Base-by-base conservation (phyloP, 768 basidiomycete genomes). In the Lactarius evosmus region DNA sequence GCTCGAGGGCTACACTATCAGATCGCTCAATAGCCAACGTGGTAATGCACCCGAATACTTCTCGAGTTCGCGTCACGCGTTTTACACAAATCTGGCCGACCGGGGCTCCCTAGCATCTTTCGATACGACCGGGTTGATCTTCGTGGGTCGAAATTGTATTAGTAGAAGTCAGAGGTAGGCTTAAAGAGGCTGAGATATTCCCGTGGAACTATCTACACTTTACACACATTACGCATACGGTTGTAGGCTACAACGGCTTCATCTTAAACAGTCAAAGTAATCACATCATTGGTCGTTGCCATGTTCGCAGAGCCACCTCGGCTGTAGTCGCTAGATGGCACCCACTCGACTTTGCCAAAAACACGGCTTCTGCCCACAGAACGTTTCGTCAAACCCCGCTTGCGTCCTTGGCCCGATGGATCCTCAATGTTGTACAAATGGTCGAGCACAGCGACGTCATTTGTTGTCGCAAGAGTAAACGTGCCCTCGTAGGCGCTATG, bases 401-500 rank as follows among this genome's bases (percentile, higher is more conserved):
- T 69, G 50, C 80, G 76, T 7, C 72, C 75, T 25, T 65, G 70
- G 29, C 76, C 74, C 1, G 75, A 69, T 25, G 79, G 76, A 54
- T 77, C 76, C 56, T 73, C 74, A 16, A 69, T 72, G 17, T 65
- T 59, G 33, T 30, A 36, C 29, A 30, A 57, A 36, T 22, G 52
- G 52, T 71, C 49, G 19, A 80, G 69, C 8, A 29, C 12, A 19
- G 65, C 68, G 0, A 56, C 14, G 17, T 71, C 68, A 64, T 74
- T 63, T 32, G 73, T 56, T 1, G 74, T 75, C 33, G 56, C 53
- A 34, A 78, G 58, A n/a, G 62, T 63, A 70, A 79, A 80, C 7
- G 56, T 60, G 34, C 82, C 81, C 61, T 83, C 82, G 63, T 74
- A 83, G 2, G 77, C 75, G 29, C 68, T 57, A 54, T 77, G 74